Evolutionary conservation across 257 asterid genomes (phyloP).

Genomic region (Rehmannia glutinosa): DNA sequence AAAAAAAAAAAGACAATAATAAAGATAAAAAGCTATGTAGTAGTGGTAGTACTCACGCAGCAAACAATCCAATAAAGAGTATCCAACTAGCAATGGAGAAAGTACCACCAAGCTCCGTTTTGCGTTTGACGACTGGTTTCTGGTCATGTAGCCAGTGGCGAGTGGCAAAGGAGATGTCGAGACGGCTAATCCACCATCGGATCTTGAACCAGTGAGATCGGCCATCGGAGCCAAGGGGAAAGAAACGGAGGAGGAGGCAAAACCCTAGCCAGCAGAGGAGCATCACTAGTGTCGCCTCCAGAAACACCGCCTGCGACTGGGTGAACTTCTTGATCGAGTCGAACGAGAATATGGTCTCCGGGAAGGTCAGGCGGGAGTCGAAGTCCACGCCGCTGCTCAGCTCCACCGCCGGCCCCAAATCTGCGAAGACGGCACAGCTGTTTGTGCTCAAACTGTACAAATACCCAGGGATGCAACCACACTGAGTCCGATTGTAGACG

Average conservation of each 20-base stretch:
- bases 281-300: constrained; percentile 73
- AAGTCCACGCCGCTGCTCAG: constrained; percentile 65
- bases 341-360: constrained; percentile 60
- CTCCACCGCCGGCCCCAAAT: constrained; percentile 24
- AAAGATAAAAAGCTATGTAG: not conserved
- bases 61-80: constrained; percentile 78
- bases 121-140: constrained; percentile 69
- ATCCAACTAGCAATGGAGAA: constrained; percentile 91
- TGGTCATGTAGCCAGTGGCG: constrained; percentile 92
- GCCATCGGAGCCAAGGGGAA: constrained; percentile 60
- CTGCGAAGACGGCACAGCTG: constrained; percentile 50
- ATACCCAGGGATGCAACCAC: constrained; percentile 85
- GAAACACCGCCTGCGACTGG: constrained; percentile 86
- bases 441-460: constrained; percentile 31
- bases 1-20: not conserved
- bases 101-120: constrained; percentile 95
- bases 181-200: constrained; percentile 96
- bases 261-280: constrained; percentile 65
- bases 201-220: constrained; percentile 68
- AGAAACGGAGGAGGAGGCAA: constrained; percentile 61
- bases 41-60: constrained; percentile 73
- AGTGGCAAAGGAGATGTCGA: constrained; percentile 74
- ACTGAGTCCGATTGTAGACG: constrained; percentile 47
- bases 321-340: constrained; percentile 76
- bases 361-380: constrained; percentile 45